Base-by-base conservation (phyloP, 1,284 basidiomycete genomes). In the Pholiota adiposa region DNA sequence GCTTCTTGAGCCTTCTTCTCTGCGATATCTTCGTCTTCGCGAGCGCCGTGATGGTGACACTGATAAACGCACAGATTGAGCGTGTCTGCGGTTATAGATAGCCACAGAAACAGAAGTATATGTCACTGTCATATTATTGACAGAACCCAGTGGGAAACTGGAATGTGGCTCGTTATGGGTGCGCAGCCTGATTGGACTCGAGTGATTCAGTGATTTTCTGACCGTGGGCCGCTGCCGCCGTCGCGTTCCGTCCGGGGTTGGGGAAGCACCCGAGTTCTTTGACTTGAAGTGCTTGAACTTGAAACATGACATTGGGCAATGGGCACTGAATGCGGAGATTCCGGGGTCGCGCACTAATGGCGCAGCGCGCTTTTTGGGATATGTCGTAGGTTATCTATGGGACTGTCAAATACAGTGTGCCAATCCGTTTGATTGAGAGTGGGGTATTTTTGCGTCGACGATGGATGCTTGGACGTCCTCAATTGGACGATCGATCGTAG, bases 11-110 rank as follows among this genome's bases (percentile, higher is more conserved):
- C 9, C 36, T 38, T 38, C 44, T 46, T 46, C 44, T 46, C 21
- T 46, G 44, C 44, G 44, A 46, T 46, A 46, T 27, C 44, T 46
- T 46, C 44, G 44, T 46, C 44, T 46, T 46, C 44, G 44, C 44
- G 44, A 46, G 44, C 44, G 44, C 23, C 36, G 14, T 46, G 44
- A 46, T 43, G 40, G 40, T 21, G 16, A 38, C 11, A 31, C 3
- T 38, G 44, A 46, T 46, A 46, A 46, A 46, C 44, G 44, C 25
- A 46, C 23, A 46, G 25, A 38, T n/a, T 38, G 36, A 38, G 16
- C 36, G 12, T 4, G 14, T 11, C 31, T 33, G 31, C 31, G 31
- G 31, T 38, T 38, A 38, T 38, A 38, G 36, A 38, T 38, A 38
- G 36, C n/a, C n/a, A n/a, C n/a, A n/a, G n/a, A n/a, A 38, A n/a